phyloP scores from a whole-genome alignment of 1,139 yeast species.

The Magnusiomyces clavatus region DNA sequence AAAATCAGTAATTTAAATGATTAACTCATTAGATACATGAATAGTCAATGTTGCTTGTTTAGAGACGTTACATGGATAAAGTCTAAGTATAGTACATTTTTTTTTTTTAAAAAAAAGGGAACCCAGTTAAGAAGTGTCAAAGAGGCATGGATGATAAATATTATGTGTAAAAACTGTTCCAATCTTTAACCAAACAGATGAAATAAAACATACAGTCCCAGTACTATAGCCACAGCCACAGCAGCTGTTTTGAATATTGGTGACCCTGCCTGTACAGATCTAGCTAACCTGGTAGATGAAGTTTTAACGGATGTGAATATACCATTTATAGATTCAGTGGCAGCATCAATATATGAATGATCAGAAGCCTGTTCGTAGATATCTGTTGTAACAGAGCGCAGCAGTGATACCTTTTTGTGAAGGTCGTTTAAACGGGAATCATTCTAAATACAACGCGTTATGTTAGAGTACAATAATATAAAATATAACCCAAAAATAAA shows the following conservation, averaged over 20 bases:
- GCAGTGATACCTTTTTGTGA: constrained; percentile 52
- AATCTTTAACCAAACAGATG: constrained; percentile 7
- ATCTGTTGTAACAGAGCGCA: constrained; percentile 56
- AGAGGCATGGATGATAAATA: not conserved
- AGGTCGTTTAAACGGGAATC: constrained; percentile 51
- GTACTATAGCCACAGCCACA: constrained; percentile 50
- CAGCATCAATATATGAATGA: constrained; percentile 44
- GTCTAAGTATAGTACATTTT: not conserved
- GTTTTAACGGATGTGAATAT: constrained; percentile 54
- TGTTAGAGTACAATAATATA: not conserved
- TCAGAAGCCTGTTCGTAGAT: constrained; percentile 58
- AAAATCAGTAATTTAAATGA: too few relatives aligned
- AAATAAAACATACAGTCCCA: constrained; percentile 57
- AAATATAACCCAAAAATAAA: not conserved
- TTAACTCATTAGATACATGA: too few relatives aligned
- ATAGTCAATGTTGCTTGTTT: too few relatives aligned
- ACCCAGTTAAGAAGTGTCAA: not conserved
- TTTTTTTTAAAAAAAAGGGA: not conserved
- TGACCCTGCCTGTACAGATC: constrained; percentile 51
- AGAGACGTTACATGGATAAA: too few relatives aligned
- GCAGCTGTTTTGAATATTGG: constrained; percentile 51
- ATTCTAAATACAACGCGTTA: constrained; percentile 35
- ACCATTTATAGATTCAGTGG: constrained; percentile 45
- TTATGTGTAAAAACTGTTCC: too few relatives aligned
- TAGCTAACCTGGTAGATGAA: constrained; percentile 59